A percentile compares a stretch with the other conserved stretches of the same genome.
Evolutionary conservation across 2,329 filamentous ascomycete species (phyloP).

Genomic region (Dactylellina sp.): DNA sequence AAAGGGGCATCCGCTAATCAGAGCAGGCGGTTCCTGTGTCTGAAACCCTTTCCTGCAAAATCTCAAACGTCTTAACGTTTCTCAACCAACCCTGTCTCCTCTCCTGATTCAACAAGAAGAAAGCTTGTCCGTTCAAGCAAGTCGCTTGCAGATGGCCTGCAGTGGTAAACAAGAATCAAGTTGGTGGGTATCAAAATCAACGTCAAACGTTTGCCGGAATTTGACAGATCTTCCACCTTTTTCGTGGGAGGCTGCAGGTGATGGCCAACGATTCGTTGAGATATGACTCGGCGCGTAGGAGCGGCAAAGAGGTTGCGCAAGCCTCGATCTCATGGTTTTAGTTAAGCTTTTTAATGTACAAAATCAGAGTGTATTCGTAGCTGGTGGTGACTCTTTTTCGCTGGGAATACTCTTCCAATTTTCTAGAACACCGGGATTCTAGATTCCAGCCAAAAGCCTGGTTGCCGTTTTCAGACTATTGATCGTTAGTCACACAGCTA

Average conservation of each 20-base stretch:
- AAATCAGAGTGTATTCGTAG: too few relatives aligned
- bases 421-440: too few relatives aligned
- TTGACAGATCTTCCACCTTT: constrained; percentile 16
- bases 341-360: constrained; percentile 28
- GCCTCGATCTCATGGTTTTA: constrained; percentile 21
- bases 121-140: neutral
- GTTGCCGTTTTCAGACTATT: too few relatives aligned
- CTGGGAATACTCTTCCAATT: too few relatives aligned
- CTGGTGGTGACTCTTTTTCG: neutral
- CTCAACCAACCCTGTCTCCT: constrained; percentile 23
- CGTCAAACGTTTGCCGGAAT: neutral
- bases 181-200: neutral
- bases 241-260: neutral
- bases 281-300: constrained; percentile 14
- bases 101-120: constrained; percentile 39
- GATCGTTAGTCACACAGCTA: too few relatives aligned
- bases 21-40: constrained; percentile 36
- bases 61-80: constrained; percentile 50
- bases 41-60: constrained; percentile 41
- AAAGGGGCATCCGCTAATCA: constrained; percentile 43
- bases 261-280: constrained; percentile 12
- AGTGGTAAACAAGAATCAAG: neutral
- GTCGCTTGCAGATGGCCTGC: neutral
- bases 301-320: constrained; percentile 23
- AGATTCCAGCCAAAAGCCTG: too few relatives aligned